Conservation (phyloP, 495 filamentous ascomycete genomes). For the Lophiostoma macrostomum region DNA sequence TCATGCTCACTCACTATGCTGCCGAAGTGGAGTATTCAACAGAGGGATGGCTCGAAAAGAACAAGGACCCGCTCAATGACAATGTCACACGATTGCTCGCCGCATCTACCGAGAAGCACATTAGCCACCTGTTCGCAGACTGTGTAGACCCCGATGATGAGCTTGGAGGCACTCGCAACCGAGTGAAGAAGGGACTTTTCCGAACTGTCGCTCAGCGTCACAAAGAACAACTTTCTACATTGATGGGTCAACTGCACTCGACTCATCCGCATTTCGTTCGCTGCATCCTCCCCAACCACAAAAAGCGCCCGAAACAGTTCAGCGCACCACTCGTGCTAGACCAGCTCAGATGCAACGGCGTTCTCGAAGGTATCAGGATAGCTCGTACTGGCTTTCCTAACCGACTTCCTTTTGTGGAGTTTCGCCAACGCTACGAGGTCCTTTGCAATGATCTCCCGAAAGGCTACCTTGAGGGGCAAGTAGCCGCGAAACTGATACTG, state of each 20-base stretch:
- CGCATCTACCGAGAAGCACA: conserved; percentile 73
- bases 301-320: conserved; percentile 93
- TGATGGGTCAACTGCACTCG: conserved; percentile 93
- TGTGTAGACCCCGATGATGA: conserved; percentile 75
- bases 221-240: conserved; percentile 90
- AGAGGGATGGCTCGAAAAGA: conserved; percentile 95
- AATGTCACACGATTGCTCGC: conserved; percentile 89
- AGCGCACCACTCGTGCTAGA: conserved; percentile 86
- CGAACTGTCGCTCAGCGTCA: conserved; percentile 95
- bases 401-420: conserved; percentile 85
- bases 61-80: conserved; percentile 97
- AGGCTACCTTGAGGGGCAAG: conserved; percentile 87
- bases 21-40: conserved; percentile 97
- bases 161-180: conserved; percentile 60
- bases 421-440: conserved; percentile 95
- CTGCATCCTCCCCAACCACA: conserved; percentile 97
- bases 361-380: conserved; percentile 95
- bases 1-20: conserved; percentile 97
- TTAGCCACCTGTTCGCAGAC: conserved; percentile 82
- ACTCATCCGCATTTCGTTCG: conserved; percentile 98
- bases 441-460: conserved; percentile 86
- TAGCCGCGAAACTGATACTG: conserved; percentile 78
- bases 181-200: conserved; percentile 97
- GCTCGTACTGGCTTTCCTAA: conserved; percentile 99
- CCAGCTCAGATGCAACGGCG: conserved; percentile 96